Conservation (phyloP, 345 rosid genomes). For the Populus tremula region DNA sequence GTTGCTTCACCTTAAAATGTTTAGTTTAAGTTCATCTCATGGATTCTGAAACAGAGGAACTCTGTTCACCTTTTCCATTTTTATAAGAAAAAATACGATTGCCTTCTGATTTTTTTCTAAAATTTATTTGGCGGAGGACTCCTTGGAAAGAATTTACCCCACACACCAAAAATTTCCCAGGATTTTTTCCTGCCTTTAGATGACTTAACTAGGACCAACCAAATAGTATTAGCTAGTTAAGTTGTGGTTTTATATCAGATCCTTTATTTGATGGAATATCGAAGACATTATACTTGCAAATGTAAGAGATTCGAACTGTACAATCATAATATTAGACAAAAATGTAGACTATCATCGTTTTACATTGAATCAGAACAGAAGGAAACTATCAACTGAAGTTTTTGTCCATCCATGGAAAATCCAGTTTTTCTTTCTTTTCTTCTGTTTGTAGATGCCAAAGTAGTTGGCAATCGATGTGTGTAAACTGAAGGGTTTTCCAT, state of each 20-base stretch:
- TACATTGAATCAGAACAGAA: too few species aligned
- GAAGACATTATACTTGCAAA: neutral
- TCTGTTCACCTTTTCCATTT: neutral
- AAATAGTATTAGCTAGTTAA: too few species aligned
- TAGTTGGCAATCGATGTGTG: neutral
- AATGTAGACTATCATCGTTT: neutral
- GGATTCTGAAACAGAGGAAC: neutral
- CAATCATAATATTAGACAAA: neutral
- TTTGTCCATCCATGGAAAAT: neutral
- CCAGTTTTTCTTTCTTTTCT: neutral
- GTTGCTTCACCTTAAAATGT: too few species aligned
- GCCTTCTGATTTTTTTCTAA: neutral
- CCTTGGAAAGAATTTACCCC: neutral
- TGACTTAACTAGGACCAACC: neutral
- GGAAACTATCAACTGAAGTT: too few species aligned
- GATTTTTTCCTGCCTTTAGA: neutral
- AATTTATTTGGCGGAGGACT: too few species aligned
- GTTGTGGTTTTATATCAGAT: neutral
- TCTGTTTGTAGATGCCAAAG: neutral
- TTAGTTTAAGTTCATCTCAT: too few species aligned
- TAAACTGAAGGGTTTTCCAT: neutral
- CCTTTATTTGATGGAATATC: neutral
- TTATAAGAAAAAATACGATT: too few species aligned
- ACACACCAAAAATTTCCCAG: neutral
- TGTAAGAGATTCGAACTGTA: neutral